Evolutionary conservation across 768 basidiomycete species (phyloP).

Genomic region (Psilocybe cyanescens): DNA sequence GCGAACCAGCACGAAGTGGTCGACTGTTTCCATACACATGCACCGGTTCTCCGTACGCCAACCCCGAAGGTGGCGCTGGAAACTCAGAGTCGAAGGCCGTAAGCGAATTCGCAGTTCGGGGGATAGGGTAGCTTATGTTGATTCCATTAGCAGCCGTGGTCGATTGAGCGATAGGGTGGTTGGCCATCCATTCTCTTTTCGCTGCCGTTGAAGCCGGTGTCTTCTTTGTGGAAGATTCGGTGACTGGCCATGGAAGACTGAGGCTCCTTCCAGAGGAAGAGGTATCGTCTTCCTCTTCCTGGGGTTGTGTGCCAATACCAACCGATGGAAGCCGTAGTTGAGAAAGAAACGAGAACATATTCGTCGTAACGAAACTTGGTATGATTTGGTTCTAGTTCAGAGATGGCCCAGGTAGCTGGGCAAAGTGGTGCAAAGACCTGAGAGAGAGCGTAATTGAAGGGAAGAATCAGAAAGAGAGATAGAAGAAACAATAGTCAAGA

Average conservation of each 20-base stretch:
- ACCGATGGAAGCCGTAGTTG: slow-evolving; percentile 21
- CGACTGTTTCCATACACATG: slow-evolving; percentile 24
- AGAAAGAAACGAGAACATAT: slow-evolving; percentile 25
- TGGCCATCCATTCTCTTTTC: slow-evolving; percentile 19
- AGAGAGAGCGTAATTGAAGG: not conserved
- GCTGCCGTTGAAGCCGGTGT: slow-evolving; percentile 3
- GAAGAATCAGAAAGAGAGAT: not conserved
- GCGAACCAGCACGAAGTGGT: slow-evolving; percentile 15
- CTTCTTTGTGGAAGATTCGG: slow-evolving; percentile 22
- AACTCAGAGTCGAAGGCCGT: slow-evolving; percentile 30
- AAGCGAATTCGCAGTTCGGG: slow-evolving; percentile 33
- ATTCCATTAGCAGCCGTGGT: slow-evolving; percentile 17
- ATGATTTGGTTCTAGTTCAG: not conserved
- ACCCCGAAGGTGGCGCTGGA: slow-evolving; percentile 13
- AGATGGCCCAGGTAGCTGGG: not conserved
- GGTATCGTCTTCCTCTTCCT: slow-evolving; percentile 21
- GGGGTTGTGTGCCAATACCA: not conserved
- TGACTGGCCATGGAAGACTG: slow-evolving; percentile 32
- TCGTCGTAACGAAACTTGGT: not conserved
- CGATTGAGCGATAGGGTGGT: not conserved
- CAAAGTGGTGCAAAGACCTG: not conserved
- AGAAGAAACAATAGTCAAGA: not conserved
- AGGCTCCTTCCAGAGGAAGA: slow-evolving; percentile 22
- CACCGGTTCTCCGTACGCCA: not conserved
- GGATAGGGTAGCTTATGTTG: slow-evolving; percentile 40